Evolutionary conservation across 2,329 filamentous ascomycete genomes (phyloP), one percentile per base, ranked within the genome.

Genomic region (Cladosporium austrohemisphaericum): DNA sequence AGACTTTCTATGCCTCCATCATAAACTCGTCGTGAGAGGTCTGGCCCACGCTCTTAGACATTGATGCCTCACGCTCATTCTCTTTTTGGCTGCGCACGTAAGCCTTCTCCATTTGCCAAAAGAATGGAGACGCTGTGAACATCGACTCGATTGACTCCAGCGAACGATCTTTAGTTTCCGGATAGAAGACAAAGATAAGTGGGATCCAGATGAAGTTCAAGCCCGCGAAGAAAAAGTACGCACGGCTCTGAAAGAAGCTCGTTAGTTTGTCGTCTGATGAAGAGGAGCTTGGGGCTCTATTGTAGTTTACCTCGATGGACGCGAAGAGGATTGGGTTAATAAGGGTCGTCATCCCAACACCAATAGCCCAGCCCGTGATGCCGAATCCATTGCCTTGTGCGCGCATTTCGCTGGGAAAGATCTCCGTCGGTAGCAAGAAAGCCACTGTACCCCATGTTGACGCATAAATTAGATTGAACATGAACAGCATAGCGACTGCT

Each of bases 301-400:
- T 40, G 3, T 25, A 11, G 11, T 41, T 28, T 51, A 56, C 54
- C 54, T 69, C 65, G 18, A 78, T 56, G n/a, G 63, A 63, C 33
- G 58, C 63, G 51, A 79, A 75, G 70, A 80, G 76, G 59, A 79
- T 74, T 20, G 74, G 74, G 55, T 65, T 79, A 52, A 79, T 71
- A 38, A 79, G 66, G 2, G 70, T 70, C 1, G 77, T 79, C 73
- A 28, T 46, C 14, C 77, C 77, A 7, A 76, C 73, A 29, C 77
- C 79, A 50, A 79, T 71, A 14, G 79, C 77, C 78, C 79, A 82
- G 1, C 78, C 77, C 2, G 76, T 76, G 51, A 82, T 79, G 14
- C 75, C 75, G 54, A 81, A 80, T 6, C 76, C 76, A 57, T 80
- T 78, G 6, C 78, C 79, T 58, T 80, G 75, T n/a, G 78, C 77